These are phyloP conservation scores for Hymenochaete sp. DNA, from an alignment of 1,284 basidiomycete genomes.

Conservation along the genomic window DNA sequence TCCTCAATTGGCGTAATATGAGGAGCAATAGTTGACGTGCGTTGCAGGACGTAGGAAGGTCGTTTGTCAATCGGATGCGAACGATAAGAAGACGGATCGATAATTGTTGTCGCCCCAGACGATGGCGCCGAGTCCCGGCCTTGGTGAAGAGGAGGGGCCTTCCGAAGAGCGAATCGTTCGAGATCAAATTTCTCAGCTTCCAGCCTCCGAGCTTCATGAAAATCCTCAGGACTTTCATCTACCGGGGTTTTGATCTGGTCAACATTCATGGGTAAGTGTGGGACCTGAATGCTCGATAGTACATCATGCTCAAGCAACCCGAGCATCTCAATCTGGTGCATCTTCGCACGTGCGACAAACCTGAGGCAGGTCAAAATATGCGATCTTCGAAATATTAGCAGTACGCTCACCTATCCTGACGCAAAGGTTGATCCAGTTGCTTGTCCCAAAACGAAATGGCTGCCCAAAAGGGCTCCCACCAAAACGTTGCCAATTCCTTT, in stretches of 20 bases:
- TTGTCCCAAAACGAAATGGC: conserved; percentile 76
- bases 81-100: conserved; percentile 30
- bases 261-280: conserved; percentile 47
- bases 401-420: conserved; percentile 59
- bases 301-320: conserved; percentile 86
- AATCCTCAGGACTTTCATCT: conserved; percentile 13
- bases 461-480: conserved; percentile 86
- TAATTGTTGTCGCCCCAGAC: conserved; percentile 14
- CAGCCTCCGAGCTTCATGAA: conserved; percentile 11
- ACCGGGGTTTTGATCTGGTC: conserved; percentile 18
- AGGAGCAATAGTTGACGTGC: conserved; percentile 35
- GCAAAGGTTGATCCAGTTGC: conserved; percentile 81
- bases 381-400: conserved; percentile 1
- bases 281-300: conserved; percentile 77
- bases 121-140: conserved; percentile 14
- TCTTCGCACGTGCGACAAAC: conserved; percentile 84
- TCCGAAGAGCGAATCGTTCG: conserved; percentile 49
- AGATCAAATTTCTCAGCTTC: conserved; percentile 67
- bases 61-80: conserved; percentile 31
- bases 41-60: conserved; percentile 29
- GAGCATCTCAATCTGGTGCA: conserved; percentile 93
- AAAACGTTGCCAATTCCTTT: conserved; percentile 49
- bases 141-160: conserved; percentile 18
- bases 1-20: conserved; percentile 60
- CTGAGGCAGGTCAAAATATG: conserved; percentile 30